phyloP scores from a whole-genome alignment of 495 filamentous ascomycete genomes.

The Hyaloscypha finlandica region DNA sequence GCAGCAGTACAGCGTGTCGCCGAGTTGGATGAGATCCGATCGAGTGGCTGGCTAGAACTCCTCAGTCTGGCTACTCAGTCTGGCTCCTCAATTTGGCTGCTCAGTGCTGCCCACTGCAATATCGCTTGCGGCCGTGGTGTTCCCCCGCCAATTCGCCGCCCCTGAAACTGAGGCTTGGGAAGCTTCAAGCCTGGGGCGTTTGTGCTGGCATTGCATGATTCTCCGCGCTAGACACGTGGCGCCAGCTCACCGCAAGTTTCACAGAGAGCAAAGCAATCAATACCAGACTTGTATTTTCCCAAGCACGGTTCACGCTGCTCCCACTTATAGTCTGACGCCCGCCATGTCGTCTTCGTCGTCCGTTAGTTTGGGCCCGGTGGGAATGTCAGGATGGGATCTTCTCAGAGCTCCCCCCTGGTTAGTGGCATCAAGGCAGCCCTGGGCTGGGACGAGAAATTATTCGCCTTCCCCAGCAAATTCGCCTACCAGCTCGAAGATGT shows the following conservation, averaged over 20 bases:
- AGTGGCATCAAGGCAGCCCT: constrained; percentile 6
- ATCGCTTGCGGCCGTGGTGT: not conserved
- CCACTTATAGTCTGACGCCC: not conserved
- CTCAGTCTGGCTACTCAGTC: not conserved
- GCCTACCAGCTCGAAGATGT: constrained; percentile 21
- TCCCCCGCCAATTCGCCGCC: not conserved
- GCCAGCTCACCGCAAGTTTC: not conserved
- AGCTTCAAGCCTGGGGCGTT: no score
- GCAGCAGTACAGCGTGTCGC: not conserved
- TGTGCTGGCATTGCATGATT: no score
- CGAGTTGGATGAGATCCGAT: not conserved
- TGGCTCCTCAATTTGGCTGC: not conserved
- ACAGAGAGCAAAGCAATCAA: not conserved
- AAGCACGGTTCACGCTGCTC: not conserved
- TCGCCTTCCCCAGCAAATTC: constrained; percentile 14
- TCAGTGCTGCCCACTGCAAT: not conserved
- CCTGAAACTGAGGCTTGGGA: not conserved
- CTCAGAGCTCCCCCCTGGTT: not conserved
- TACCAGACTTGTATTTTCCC: not conserved
- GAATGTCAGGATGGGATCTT: not conserved
- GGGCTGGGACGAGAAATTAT: constrained; percentile 2
- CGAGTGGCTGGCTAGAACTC: not conserved
- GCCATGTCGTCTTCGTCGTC: not conserved
- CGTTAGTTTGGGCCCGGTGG: not conserved
- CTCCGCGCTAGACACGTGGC: not conserved